A percentile compares a stretch with the other conserved stretches of the same genome.
phyloP scores from a whole-genome alignment of 345 rosid species.

The Pistacia vera region DNA sequence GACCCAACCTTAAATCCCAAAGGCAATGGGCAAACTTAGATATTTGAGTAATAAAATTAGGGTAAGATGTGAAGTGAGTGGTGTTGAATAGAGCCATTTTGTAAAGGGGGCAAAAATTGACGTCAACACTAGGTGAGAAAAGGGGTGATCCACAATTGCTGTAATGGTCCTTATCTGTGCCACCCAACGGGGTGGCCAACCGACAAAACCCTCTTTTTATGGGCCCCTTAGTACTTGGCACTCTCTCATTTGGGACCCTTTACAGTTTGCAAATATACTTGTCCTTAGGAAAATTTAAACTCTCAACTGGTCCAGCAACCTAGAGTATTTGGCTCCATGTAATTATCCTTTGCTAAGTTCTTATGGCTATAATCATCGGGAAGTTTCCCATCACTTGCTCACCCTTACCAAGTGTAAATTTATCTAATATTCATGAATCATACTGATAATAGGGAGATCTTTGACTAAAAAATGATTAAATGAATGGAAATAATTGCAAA shows the following conservation, averaged over 20 bases:
- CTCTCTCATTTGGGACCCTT: slow-evolving; percentile 15
- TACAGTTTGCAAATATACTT: slow-evolving; percentile 1
- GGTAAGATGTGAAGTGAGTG: slow-evolving; percentile 18
- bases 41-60: slow-evolving; percentile 9
- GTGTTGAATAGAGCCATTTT: slow-evolving; percentile 2
- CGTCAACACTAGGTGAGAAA: slow-evolving; percentile 56
- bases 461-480: too few relatives aligned
- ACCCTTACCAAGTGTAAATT: not conserved
- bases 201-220: slow-evolving; percentile 50
- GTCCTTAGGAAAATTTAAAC: not conserved
- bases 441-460: too few relatives aligned
- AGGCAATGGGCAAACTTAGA: slow-evolving; percentile 31
- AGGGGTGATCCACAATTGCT: slow-evolving; percentile 25
- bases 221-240: slow-evolving; percentile 25
- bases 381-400: not conserved
- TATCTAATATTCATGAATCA: too few relatives aligned
- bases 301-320: not conserved
- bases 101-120: slow-evolving; percentile 28
- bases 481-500: too few relatives aligned
- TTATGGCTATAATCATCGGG: not conserved
- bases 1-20: slow-evolving; percentile 10
- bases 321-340: not conserved
- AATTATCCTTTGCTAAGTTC: not conserved
- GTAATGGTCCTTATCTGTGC: slow-evolving; percentile 53
- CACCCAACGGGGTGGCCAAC: slow-evolving; percentile 70